Evolutionary conservation across 345 rosid genomes (phyloP), one percentile per base, ranked within the genome.

Genomic region (Eucalyptus erythrocorys): DNA sequence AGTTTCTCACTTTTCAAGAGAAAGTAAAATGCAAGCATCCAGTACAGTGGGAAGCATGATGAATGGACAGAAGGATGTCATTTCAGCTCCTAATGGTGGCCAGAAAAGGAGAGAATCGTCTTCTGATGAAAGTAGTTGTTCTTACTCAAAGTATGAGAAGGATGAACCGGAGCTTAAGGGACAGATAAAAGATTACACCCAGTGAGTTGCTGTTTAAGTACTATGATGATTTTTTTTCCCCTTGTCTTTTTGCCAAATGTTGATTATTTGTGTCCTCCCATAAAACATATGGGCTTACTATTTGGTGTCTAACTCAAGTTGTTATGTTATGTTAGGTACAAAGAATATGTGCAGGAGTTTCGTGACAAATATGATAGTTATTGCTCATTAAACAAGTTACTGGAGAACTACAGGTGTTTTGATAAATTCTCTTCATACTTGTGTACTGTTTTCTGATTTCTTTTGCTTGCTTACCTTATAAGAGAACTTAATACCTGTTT

Each of bases 101-200:
- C 91, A 85, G 87, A 95, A 89, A 92, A 92, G 88, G 91, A 93
- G 90, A 89, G 94, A 91, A 88, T 91, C 94, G 88, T 94, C 93
- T 89, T 92, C 93, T 8, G 97, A 94, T 88, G 98, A 95, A 89
- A 96, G 94, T 87, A 92, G 91, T 89, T 90, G 89, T 90, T 90
- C 95, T 82, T 98, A 92, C 91, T 92, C 93, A 45, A 98, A 97
- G 93, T 96, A 95, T 87, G 97, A 95, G 85, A 98, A 95, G 91
- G 96, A 95, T 92, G 93, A 88, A 86, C 95, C 99, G 32, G 99
- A 98, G 92, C 91, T 91, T 45, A 96, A 92, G 92, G 99, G 97
- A 64, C 95, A 94, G 53, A 95, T 98, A 87, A 94, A 91, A 92
- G 98, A 95, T 91, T 92, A 91, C 68, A 87, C 93, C 86, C 99